Percentiles rank a stretch among this genome's conserved stretches.
phyloP scores from a whole-genome alignment of 108 stramenopile genomes.

The Cyclotella sp. region DNA sequence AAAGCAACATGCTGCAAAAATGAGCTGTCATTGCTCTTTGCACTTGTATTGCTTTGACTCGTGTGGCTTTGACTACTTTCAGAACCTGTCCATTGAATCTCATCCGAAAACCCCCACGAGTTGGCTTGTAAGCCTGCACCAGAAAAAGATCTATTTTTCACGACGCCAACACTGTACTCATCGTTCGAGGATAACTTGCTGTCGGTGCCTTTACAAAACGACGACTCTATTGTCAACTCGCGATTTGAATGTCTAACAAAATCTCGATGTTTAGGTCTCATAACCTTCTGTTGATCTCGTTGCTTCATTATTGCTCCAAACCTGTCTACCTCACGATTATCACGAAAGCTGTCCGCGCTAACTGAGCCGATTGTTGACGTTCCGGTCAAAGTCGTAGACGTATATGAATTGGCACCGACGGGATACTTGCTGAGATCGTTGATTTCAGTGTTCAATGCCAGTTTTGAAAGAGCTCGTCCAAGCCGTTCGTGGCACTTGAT shows the following conservation, averaged over 20 bases:
- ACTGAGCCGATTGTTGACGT: slow-evolving; percentile 3
- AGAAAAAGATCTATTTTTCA: neutral
- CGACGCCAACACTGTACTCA: neutral
- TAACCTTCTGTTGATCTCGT: neutral
- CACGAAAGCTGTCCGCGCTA: slow-evolving; percentile 4
- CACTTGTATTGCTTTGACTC: neutral
- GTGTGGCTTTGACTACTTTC: neutral
- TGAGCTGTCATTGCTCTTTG: slow-evolving; percentile 10
- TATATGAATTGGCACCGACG: slow-evolving; percentile 1
- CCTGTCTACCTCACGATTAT: neutral
- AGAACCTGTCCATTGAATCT: slow-evolving; percentile 8
- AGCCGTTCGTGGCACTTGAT: slow-evolving; percentile 24
- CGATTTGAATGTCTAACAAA: neutral
- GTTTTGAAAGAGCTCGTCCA: slow-evolving; percentile 26
- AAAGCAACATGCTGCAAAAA: slow-evolving; percentile 28
- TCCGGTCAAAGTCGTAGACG: slow-evolving; percentile 3
- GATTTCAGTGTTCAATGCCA: slow-evolving; percentile 33
- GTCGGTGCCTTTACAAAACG: too few species aligned
- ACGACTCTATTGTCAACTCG: neutral
- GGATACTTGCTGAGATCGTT: neutral
- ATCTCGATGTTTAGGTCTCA: neutral
- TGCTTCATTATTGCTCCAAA: neutral
- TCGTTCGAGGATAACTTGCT: neutral
- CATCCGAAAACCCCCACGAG: slow-evolving; percentile 1
- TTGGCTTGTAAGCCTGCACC: neutral